Conservation (phyloP, 495 filamentous ascomycete genomes). For the Penicillium bovifimosum region DNA sequence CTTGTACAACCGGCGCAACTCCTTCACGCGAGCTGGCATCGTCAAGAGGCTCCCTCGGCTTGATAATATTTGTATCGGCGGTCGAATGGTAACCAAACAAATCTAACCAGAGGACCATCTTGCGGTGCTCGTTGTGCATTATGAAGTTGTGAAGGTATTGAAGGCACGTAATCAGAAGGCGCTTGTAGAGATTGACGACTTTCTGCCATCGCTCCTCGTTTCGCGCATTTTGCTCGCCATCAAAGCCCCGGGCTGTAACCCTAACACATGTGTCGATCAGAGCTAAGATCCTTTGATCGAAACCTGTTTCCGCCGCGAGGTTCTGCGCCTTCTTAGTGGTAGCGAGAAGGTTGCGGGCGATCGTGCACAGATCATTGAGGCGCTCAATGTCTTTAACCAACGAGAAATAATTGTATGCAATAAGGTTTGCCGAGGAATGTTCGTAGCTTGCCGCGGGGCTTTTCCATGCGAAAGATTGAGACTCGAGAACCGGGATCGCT, state of each 20-base stretch:
- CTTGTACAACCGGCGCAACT: constrained; percentile 40
- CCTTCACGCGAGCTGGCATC: constrained; percentile 34
- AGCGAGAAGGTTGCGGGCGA: constrained; percentile 78
- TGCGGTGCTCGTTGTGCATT: constrained; percentile 83
- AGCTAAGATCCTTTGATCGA: constrained; percentile 79
- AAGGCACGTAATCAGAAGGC: constrained; percentile 78
- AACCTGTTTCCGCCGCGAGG: constrained; percentile 68
- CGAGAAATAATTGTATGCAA: constrained; percentile 67
- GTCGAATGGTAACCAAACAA: constrained; percentile 65
- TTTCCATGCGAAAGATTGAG: constrained; percentile 57
- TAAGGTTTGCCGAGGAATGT: constrained; percentile 59
- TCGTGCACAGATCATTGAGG: constrained; percentile 77
- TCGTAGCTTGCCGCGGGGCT: constrained; percentile 53
- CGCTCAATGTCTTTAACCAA: constrained; percentile 78
- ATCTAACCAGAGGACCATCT: constrained; percentile 85
- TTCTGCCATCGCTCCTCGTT: constrained; percentile 67
- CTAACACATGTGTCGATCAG: constrained; percentile 78
- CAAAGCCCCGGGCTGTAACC: constrained; percentile 84
- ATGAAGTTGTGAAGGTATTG: constrained; percentile 92
- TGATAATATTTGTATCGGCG: constrained; percentile 48
- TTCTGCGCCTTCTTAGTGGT: constrained; percentile 80
- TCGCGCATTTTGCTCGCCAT: constrained; percentile 64
- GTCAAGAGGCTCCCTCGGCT: constrained; percentile 41
- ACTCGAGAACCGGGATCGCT: constrained; percentile 56
- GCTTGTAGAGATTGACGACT: constrained; percentile 75